Conservation (phyloP, 139 green algal genomes). For the Picochlorum sp. region DNA sequence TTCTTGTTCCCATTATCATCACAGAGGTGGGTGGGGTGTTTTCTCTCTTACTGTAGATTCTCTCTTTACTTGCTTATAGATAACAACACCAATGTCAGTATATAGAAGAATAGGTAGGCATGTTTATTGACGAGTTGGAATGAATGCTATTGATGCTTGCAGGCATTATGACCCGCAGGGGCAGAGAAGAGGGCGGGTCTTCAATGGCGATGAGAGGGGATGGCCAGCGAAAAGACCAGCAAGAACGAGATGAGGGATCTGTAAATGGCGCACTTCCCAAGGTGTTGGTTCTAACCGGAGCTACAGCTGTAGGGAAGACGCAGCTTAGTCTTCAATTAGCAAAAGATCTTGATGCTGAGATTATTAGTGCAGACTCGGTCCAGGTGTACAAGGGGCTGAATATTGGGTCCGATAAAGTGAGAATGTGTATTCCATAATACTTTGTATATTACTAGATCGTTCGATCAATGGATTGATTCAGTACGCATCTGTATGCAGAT, state of each 20-base stretch:
- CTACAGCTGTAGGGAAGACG: constrained; percentile 90
- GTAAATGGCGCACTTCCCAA: constrained; percentile 2
- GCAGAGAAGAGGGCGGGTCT: too few relatives aligned
- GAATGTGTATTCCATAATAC: not conserved
- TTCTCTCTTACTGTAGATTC: too few relatives aligned
- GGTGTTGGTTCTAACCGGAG: constrained; percentile 82
- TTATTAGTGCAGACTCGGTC: constrained; percentile 91
- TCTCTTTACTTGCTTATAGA: too few relatives aligned
- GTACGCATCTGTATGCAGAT: constrained; percentile 45
- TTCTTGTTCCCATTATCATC: too few relatives aligned
- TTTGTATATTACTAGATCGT: not conserved
- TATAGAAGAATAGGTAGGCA: too few relatives aligned
- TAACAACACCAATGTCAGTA: too few relatives aligned
- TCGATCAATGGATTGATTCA: not conserved
- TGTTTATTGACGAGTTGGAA: too few relatives aligned
- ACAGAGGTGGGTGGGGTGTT: too few relatives aligned
- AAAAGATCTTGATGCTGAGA: constrained; percentile 65
- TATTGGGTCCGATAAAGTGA: constrained; percentile 83
- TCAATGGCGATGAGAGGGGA: too few relatives aligned
- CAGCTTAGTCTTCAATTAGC: constrained; percentile 66
- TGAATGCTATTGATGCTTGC: too few relatives aligned
- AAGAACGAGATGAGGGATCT: not conserved
- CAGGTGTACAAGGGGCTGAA: constrained; percentile 86
- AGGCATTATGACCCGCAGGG: too few relatives aligned
- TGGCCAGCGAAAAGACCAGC: too few relatives aligned